Evolutionary conservation across 2,329 filamentous ascomycete genomes (phyloP).

Genomic region (Cercospora sp.): DNA sequence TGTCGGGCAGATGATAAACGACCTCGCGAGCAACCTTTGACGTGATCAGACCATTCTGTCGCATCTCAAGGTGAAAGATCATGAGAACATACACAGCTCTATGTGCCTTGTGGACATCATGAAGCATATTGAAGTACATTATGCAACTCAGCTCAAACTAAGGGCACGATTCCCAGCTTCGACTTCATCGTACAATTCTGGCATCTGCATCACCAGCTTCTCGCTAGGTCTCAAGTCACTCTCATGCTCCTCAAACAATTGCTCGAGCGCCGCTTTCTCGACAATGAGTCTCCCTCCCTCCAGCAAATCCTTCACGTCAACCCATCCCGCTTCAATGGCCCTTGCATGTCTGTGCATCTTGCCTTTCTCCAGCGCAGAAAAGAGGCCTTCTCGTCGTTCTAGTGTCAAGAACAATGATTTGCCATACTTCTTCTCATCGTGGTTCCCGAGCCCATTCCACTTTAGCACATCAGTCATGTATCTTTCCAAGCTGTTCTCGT

Average conservation of each 20-base stretch:
- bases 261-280: slow-evolving; percentile 75
- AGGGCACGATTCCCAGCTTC: not conserved
- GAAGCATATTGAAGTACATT: not conserved
- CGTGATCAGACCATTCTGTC: not conserved
- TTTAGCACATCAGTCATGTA: slow-evolving; percentile 69
- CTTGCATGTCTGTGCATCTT: slow-evolving; percentile 65
- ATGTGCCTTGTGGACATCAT: not conserved
- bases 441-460: slow-evolving; percentile 69
- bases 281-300: slow-evolving; percentile 83
- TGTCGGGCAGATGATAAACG: not conserved
- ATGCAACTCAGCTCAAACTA: not conserved
- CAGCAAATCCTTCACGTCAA: slow-evolving; percentile 93
- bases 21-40: not conserved
- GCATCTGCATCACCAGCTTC: slow-evolving; percentile 17
- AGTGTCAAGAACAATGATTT: slow-evolving; percentile 67
- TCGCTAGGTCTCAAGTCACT: slow-evolving; percentile 52
- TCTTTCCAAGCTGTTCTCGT: slow-evolving; percentile 44
- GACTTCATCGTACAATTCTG: slow-evolving; percentile 15
- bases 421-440: slow-evolving; percentile 58
- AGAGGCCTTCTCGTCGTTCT: slow-evolving; percentile 51
- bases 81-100: not conserved
- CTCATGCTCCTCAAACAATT: slow-evolving; percentile 71
- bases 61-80: not conserved
- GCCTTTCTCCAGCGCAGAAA: slow-evolving; percentile 59
- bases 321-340: slow-evolving; percentile 69